Base-by-base conservation (phyloP, 2,329 filamentous ascomycete genomes). In the Lasiodiplodia gonubiensis region DNA sequence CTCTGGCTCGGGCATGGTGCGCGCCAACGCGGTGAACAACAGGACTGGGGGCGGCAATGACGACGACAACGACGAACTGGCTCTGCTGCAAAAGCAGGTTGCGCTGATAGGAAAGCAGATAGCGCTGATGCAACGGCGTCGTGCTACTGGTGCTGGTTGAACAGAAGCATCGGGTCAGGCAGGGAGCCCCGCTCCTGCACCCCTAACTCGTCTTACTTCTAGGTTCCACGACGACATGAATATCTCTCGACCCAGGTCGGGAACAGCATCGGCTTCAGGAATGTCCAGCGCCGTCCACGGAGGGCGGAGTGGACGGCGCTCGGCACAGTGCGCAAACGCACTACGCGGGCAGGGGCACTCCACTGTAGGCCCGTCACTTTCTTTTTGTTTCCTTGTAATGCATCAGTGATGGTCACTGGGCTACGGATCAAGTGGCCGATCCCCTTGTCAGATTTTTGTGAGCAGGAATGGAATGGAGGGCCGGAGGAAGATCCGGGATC, bases 1-100 rank as follows among this genome's bases (percentile, higher is more conserved):
- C 46, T 54, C 59, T 8, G 68, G 68, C 30, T 52, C 49, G 27
- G 68, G 68, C 39, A 33, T 69, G 21, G 49, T 67, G 21, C 63
- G 53, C 10, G 64, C 46, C 35, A 42, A 30, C n/a, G 33, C 64
- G n/a, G 21, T 23, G n/a, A 61, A 51, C 57, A 67, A 55, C n/a
- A 55, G 65, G 14, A 48, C 55, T 21, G 37, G 48, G 5, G 57
- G 33, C 65, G 55, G 30, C 57, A 46, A 30, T 23, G 49, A 51
- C 12, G 42, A 69, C 7, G 64, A 67, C 25, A 55, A 57, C 16
- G 68, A 69, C 27, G 68, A 69, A 53, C 30, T 69, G 37, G 16
- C 16, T n/a, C 51, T 69, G 33, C 37, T 69, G 48, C 57, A 68
- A 46, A 66, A 69, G 66, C 68, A 69, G 35, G 61, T 69, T 14